Percentiles rank a stretch among this genome's conserved stretches.
These are phyloP conservation scores for Yamadazyma philogaea DNA, from an alignment of 805 yeast species.

Conservation along the genomic window DNA sequence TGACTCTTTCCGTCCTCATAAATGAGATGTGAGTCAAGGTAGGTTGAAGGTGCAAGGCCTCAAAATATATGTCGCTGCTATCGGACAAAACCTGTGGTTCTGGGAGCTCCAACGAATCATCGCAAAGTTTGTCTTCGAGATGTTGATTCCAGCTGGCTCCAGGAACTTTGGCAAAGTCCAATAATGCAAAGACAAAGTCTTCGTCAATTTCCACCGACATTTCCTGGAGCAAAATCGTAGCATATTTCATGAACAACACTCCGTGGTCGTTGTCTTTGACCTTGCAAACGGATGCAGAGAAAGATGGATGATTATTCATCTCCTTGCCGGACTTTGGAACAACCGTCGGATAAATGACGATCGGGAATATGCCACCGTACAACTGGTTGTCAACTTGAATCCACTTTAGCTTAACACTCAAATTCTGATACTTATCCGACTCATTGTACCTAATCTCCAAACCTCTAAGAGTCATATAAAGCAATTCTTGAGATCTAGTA, in stretches of 20 bases:
- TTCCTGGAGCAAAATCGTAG: conserved; percentile 85
- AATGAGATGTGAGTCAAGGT: conserved; percentile 84
- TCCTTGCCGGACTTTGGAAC: conserved; percentile 82
- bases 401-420: conserved; percentile 86
- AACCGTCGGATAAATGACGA: conserved; percentile 83
- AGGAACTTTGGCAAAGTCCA: conserved; percentile 78
- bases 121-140: conserved; percentile 53
- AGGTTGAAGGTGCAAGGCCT: conserved; percentile 89
- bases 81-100: conserved; percentile 56
- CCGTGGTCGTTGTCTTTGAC: conserved; percentile 91
- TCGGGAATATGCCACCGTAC: conserved; percentile 85
- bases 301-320: conserved; percentile 83
- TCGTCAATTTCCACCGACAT: conserved; percentile 92
- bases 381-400: conserved; percentile 90
- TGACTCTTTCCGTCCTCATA: conserved; percentile 78
- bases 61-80: conserved; percentile 82
- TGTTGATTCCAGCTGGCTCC: conserved; percentile 71
- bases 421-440: conserved; percentile 77
- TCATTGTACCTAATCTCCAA: conserved; percentile 77
- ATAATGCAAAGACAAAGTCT: conserved; percentile 77
- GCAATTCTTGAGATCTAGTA: conserved; percentile 65
- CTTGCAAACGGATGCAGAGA: conserved; percentile 79
- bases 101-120: conserved; percentile 62
- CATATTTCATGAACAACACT: conserved; percentile 84
- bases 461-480: conserved; percentile 81